A percentile compares a stretch with the other conserved stretches of the same genome.
Conservation (phyloP, 148 eudicot species). For the Rhododendron henanense region DNA sequence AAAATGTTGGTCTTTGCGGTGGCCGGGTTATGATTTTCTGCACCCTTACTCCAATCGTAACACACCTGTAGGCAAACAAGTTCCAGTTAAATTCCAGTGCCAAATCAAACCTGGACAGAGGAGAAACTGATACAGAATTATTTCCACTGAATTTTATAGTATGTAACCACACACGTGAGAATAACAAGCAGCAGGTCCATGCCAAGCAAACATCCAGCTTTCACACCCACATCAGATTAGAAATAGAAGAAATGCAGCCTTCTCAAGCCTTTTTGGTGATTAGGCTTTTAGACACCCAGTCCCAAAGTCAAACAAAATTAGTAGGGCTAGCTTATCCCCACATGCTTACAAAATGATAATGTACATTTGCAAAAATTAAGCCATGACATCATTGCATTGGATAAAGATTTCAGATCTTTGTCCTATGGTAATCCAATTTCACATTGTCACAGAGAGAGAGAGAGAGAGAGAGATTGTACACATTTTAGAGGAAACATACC, state of each 20-base stretch:
- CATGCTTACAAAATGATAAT: not conserved
- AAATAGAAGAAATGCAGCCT: not conserved
- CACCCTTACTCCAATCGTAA: conserved; percentile 99
- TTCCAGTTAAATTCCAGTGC: not conserved
- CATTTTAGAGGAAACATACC: too few relatives aligned
- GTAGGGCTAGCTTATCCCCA: not conserved
- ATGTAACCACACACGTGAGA: not conserved
- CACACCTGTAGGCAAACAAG: conserved; percentile 47
- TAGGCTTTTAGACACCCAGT: not conserved
- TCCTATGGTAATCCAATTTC: too few relatives aligned
- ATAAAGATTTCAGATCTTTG: too few relatives aligned
- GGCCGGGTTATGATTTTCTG: conserved; percentile 93
- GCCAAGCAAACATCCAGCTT: not conserved
- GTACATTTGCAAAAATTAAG: too few relatives aligned
- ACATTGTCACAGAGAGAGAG: too few relatives aligned
- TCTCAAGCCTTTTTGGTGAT: not conserved
- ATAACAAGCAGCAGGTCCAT: not conserved
- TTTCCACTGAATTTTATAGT: not conserved
- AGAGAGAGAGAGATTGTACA: too few relatives aligned
- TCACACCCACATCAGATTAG: not conserved
- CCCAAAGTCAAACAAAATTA: not conserved
- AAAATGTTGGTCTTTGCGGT: conserved; percentile 65
- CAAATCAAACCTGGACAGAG: not conserved
- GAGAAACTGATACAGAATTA: not conserved
- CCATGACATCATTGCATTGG: too few relatives aligned